A percentile compares a stretch with the other conserved stretches of the same genome.
These are phyloP conservation scores for Amylostereum areolatum DNA, from an alignment of 1,284 basidiomycete species.

Conservation along the genomic window DNA sequence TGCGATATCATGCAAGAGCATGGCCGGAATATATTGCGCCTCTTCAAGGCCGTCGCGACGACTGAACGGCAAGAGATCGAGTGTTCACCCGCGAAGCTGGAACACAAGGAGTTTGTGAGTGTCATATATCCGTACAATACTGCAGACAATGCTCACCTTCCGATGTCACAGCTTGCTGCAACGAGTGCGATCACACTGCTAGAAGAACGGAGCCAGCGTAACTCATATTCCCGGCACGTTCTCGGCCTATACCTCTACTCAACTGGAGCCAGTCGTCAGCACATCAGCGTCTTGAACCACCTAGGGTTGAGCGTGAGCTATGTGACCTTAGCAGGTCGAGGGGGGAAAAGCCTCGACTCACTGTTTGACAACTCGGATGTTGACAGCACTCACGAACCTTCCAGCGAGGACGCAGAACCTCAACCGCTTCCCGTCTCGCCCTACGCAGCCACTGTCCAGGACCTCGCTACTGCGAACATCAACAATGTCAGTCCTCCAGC, in stretches of 20 bases:
- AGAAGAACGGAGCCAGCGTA: slow-evolving; percentile 24
- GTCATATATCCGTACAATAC: no score
- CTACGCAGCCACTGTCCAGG: no score
- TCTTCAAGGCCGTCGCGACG: background rate
- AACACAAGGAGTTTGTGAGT: no score
- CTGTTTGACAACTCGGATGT: no score
- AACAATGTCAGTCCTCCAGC: no score
- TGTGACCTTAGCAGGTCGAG: slow-evolving; percentile 12
- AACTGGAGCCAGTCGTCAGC: slow-evolving; percentile 23
- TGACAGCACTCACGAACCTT: no score
- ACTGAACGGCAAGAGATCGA: background rate
- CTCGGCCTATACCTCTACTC: slow-evolving; percentile 27
- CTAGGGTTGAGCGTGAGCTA: slow-evolving; percentile 24
- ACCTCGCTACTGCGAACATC: no score
- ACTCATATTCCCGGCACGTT: slow-evolving; percentile 21
- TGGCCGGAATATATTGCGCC: background rate
- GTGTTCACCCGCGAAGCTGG: no score
- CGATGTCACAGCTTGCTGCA: background rate
- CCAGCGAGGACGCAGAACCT: slow-evolving; percentile 5
- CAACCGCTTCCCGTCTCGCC: no score
- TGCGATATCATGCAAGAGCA: background rate
- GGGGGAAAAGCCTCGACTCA: background rate
- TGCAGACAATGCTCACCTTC: background rate
- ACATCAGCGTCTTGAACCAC: slow-evolving; percentile 19
- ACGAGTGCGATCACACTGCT: slow-evolving; percentile 12